Conservation (phyloP, 1,284 basidiomycete species). For the Xanthoconium separans region DNA sequence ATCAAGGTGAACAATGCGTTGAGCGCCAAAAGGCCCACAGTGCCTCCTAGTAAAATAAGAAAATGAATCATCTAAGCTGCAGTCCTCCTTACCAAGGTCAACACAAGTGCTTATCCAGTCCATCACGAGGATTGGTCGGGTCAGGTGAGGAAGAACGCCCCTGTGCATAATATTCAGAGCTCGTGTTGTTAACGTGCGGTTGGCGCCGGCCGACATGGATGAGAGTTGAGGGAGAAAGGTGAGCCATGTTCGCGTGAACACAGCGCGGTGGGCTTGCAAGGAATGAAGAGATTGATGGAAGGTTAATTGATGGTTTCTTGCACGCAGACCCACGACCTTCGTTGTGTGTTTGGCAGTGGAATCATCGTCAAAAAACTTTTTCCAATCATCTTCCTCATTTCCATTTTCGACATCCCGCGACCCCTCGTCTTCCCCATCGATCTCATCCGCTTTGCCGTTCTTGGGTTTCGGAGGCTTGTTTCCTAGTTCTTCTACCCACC, state of each 20-base stretch:
- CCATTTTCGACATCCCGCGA: conserved; percentile 39
- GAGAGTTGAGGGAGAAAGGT: conserved; percentile 63
- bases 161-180: conserved; percentile 81
- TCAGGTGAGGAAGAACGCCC: conserved; percentile 83
- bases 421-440: conserved; percentile 44
- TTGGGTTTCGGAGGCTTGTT: conserved; percentile 55
- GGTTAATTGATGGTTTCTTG: conserved; percentile 61
- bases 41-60: conserved; percentile 57
- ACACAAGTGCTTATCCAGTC: conserved; percentile 93
- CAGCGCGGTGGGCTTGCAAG: conserved; percentile 69
- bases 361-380: conserved; percentile 76
- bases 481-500: conserved; percentile 81
- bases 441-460: conserved; percentile 39
- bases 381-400: conserved; percentile 71
- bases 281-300: conserved; percentile 76
- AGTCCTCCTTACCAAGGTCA: conserved; percentile 62
- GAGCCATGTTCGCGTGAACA: conserved; percentile 81
- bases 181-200: conserved; percentile 52
- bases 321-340: conserved; percentile 39
- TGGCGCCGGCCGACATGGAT: conserved; percentile 37
- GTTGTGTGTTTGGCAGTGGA: conserved; percentile 36
- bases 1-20: conserved; percentile 93
- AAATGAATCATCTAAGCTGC: neutral
- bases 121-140: conserved; percentile 80
- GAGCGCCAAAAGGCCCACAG: conserved; percentile 86